Percentiles rank a stretch among this genome's conserved stretches.
Conservation (phyloP, 371 early-diverging fungal genomes). For the Chytridiales sp. region DNA sequence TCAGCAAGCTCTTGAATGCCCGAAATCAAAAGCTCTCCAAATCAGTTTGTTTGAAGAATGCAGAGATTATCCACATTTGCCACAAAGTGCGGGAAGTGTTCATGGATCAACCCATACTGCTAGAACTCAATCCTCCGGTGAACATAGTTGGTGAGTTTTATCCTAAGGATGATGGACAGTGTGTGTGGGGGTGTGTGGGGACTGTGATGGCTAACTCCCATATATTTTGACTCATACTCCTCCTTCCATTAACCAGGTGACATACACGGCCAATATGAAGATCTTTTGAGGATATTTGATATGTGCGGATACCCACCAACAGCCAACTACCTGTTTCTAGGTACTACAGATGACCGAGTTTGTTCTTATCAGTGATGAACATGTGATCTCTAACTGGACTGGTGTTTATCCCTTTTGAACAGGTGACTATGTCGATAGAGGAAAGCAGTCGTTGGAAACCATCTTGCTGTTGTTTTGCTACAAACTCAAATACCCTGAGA, state of each 20-base stretch:
- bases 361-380: neutral
- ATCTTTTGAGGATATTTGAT: conserved; percentile 88
- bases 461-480: conserved; percentile 92
- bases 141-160: conserved; percentile 76
- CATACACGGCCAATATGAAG: conserved; percentile 94
- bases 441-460: conserved; percentile 95
- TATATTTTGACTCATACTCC: neutral
- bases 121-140: conserved; percentile 95
- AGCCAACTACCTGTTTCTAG: conserved; percentile 92
- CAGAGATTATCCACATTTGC: conserved; percentile 89
- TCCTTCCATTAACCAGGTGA: conserved; percentile 55
- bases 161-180: no score
- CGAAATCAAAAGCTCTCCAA: conserved; percentile 77
- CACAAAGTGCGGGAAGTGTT: conserved; percentile 86
- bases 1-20: conserved; percentile 75
- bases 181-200: no score
- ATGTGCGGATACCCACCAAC: conserved; percentile 89
- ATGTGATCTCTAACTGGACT: neutral
- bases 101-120: conserved; percentile 87
- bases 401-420: conserved; percentile 16
- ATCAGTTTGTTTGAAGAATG: conserved; percentile 69
- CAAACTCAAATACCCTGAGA: conserved; percentile 91
- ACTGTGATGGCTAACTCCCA: no score
- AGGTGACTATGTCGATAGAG: conserved; percentile 99
- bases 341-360: conserved; percentile 38